A percentile compares a stretch with the other conserved stretches of the same genome.
Evolutionary conservation across 768 basidiomycete species (phyloP).

Genomic region (Baorangia bicolor): DNA sequence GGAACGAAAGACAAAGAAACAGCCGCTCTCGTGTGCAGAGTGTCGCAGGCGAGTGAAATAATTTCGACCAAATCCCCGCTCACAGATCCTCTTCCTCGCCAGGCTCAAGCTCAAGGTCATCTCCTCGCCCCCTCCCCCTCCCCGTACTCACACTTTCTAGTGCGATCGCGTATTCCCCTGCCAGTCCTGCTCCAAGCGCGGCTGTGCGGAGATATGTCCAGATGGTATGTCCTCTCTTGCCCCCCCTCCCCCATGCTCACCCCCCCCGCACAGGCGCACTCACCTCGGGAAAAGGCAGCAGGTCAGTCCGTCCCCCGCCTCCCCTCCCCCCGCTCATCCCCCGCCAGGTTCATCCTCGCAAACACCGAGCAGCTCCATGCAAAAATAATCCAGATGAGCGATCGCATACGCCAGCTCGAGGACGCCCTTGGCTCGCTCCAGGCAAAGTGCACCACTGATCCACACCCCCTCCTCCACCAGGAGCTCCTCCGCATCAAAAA

Average conservation of each 20-base stretch:
- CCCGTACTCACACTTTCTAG: constrained; percentile 30
- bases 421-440: constrained; percentile 53
- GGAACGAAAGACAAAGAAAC: constrained; percentile 29
- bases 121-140: not conserved
- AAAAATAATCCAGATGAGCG: constrained; percentile 58
- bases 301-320: constrained; percentile 35
- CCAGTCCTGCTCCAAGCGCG: constrained; percentile 65
- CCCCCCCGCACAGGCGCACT: constrained; percentile 43
- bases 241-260: not conserved
- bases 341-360: constrained; percentile 59
- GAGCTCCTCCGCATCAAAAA: constrained; percentile 64
- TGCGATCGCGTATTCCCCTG: constrained; percentile 68
- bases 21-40: constrained; percentile 62
- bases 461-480: constrained; percentile 57
- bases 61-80: not conserved
- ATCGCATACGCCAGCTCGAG: constrained; percentile 64
- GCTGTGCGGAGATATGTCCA: constrained; percentile 62
- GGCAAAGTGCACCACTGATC: constrained; percentile 36
- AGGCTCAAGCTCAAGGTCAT: constrained; percentile 59
- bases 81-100: not conserved
- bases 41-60: constrained; percentile 50
- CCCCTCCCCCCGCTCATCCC: constrained; percentile 10
- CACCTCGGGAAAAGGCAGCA: constrained; percentile 63
- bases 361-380: constrained; percentile 66
- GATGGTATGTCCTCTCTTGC: constrained; percentile 40